These are phyloP conservation scores for Fusarium sp. DNA, from an alignment of 2,329 filamentous ascomycete species.

Conservation along the genomic window DNA sequence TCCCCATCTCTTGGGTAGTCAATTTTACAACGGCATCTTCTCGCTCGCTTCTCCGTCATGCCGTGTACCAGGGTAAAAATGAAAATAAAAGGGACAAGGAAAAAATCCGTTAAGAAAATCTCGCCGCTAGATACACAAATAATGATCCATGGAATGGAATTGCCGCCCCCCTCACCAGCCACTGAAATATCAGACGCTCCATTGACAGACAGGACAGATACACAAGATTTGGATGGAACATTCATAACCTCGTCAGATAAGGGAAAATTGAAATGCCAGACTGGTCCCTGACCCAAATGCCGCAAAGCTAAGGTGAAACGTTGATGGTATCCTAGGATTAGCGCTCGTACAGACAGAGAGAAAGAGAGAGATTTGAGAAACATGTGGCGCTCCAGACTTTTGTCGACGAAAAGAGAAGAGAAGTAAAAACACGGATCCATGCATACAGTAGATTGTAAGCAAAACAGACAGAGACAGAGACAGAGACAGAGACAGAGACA, in stretches of 20 bases:
- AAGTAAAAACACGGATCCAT: constrained; percentile 43
- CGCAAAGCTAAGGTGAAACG: constrained; percentile 36
- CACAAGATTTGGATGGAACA: constrained; percentile 40
- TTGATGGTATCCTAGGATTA: constrained; percentile 47
- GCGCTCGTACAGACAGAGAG: constrained; percentile 44
- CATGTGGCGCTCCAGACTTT: constrained; percentile 44
- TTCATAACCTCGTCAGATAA: constrained; percentile 44
- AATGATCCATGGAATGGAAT: constrained; percentile 40
- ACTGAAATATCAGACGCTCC: constrained; percentile 42
- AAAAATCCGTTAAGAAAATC: constrained; percentile 38
- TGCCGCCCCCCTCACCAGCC: constrained; percentile 36
- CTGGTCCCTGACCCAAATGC: constrained; percentile 39
- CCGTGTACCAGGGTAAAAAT: constrained; percentile 31
- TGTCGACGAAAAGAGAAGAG: constrained; percentile 40
- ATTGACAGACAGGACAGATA: constrained; percentile 16
- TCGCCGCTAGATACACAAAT: constrained; percentile 44
- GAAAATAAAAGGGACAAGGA: constrained; percentile 29
- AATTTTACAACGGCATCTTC: constrained; percentile 33
- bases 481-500: neutral
- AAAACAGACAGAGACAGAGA: constrained; percentile 41
- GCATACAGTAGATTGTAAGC: constrained; percentile 43
- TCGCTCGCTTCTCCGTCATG: constrained; percentile 19
- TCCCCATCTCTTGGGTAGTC: constrained; percentile 23
- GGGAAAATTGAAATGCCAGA: constrained; percentile 42
- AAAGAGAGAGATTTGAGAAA: constrained; percentile 34